These are phyloP conservation scores for Amaranthus cruentus DNA, from an alignment of 148 eudicot genomes.

Conservation along the genomic window DNA sequence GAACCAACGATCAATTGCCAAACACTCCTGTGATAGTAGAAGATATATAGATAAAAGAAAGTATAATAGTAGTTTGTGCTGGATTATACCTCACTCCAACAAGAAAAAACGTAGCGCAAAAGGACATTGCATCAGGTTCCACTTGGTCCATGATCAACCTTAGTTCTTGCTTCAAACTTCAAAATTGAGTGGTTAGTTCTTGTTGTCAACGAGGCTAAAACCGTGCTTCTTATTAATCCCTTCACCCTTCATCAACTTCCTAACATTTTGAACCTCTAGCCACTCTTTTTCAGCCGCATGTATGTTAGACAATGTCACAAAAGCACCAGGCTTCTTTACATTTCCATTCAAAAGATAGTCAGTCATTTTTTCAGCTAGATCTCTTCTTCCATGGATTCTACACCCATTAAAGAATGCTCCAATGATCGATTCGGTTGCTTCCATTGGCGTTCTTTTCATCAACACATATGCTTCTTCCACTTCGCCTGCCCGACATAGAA, in stretches of 20 bases:
- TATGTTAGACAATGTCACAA: slow-evolving; percentile 57
- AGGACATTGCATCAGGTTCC: slow-evolving; percentile 12
- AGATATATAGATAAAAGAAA: no score
- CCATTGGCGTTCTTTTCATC: slow-evolving; percentile 32
- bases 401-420: slow-evolving; percentile 71
- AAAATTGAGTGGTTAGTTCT: neutral
- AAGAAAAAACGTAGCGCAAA: neutral
- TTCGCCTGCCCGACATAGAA: slow-evolving; percentile 57
- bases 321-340: slow-evolving; percentile 41
- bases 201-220: slow-evolving; percentile 31
- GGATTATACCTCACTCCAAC: no score
- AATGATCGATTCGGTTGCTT: slow-evolving; percentile 33
- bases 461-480: slow-evolving; percentile 56
- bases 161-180: slow-evolving; percentile 1
- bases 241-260: slow-evolving; percentile 49
- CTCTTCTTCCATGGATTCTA: slow-evolving; percentile 51
- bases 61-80: no score
- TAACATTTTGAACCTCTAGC: slow-evolving; percentile 47
- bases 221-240: slow-evolving; percentile 45
- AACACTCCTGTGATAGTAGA: no score
- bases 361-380: slow-evolving; percentile 47
- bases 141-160: slow-evolving; percentile 6
- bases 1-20: no score
- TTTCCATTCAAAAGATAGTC: slow-evolving; percentile 25
- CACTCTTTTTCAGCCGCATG: slow-evolving; percentile 56